phyloP scores from a whole-genome alignment of 2,329 filamentous ascomycete genomes.

The Emericellopsis cladophorae region DNA sequence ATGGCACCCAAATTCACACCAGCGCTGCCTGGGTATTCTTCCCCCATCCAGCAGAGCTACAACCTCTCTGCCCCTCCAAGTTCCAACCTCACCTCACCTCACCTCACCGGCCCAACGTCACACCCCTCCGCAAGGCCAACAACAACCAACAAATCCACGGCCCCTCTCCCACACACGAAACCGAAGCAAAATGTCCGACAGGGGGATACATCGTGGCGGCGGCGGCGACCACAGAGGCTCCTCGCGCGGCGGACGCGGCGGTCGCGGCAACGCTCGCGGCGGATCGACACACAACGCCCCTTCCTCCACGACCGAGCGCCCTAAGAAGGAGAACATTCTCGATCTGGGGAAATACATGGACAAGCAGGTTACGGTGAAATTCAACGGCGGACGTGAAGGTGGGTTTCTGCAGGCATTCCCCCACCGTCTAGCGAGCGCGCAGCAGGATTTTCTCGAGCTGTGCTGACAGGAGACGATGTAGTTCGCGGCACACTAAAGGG shows the following conservation, averaged over 20 bases:
- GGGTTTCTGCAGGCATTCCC: constrained; percentile 9
- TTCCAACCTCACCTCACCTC: neutral
- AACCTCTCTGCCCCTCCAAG: constrained; percentile 1
- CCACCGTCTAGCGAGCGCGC: neutral
- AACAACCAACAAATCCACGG: constrained; percentile 5
- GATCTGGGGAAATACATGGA: constrained; percentile 95
- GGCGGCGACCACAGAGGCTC: constrained; percentile 20
- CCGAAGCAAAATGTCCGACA: constrained; percentile 32
- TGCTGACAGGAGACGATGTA: constrained; percentile 20
- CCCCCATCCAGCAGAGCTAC: too few species aligned
- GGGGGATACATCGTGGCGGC: constrained; percentile 29
- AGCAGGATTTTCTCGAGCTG: neutral
- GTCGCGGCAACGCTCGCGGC: constrained; percentile 28
- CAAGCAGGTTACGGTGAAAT: constrained; percentile 90
- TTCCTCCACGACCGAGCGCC: constrained; percentile 32
- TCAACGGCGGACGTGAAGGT: constrained; percentile 91
- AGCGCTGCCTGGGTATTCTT: too few species aligned
- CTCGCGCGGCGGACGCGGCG: constrained; percentile 23
- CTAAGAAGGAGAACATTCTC: constrained; percentile 98
- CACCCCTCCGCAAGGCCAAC: constrained; percentile 3
- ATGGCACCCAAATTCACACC: too few species aligned
- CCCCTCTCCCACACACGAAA: constrained; percentile 4
- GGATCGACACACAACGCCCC: constrained; percentile 10
- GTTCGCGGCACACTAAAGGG: constrained; percentile 86
- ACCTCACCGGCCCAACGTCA: neutral